Evolutionary conservation across 164 flowering plant genomes (phyloP), one percentile per base, ranked within the genome.

Genomic region (Piper betle): DNA sequence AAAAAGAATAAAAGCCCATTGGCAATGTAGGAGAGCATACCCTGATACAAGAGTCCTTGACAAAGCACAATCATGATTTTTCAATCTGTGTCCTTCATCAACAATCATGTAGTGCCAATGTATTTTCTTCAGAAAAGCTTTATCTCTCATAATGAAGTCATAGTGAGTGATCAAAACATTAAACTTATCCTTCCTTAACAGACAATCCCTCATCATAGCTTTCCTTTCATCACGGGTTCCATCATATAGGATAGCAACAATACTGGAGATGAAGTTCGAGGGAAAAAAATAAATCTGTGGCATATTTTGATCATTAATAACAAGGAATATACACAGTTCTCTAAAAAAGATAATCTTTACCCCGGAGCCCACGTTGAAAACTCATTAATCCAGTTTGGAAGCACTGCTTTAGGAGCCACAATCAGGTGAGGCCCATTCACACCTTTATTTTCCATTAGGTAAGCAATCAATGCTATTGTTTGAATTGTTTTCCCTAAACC

Each of bases 401-500:
- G 74, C 11, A 94, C 99, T 64, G 99, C 99, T 71, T 94, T 94
- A 52, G 99, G 99, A 70, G 99, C 99, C 55, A 94, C 88, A 72
- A 94, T 87, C 78, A 94, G 79, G 75, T 91, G 89, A 18, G 99
- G 99, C 48, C 99, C 97, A 68, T 73, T 67, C 39, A 94, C 96
- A 62, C 80, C 84, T 68, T 94, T 94, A 62, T 84, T 82, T 73
- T 94, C 99, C 73, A 88, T 61, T 64, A 94, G 83, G 71, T 94
- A 91, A 39, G 97, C 96, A 70, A 94, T 75, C 73, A 94, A 71
- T 19, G 99, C 76, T 63, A 94, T 91, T 25, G 99, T 85, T 71
- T 94, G 99, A 58, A 94, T 94, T 64, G 99, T 94, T 78, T 94
- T 94, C 59, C 99, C 99, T 71, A 94, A 74, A 4, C 99, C 99